Conservation (phyloP, 139 green algal species). For the Closterium sp. region DNA sequence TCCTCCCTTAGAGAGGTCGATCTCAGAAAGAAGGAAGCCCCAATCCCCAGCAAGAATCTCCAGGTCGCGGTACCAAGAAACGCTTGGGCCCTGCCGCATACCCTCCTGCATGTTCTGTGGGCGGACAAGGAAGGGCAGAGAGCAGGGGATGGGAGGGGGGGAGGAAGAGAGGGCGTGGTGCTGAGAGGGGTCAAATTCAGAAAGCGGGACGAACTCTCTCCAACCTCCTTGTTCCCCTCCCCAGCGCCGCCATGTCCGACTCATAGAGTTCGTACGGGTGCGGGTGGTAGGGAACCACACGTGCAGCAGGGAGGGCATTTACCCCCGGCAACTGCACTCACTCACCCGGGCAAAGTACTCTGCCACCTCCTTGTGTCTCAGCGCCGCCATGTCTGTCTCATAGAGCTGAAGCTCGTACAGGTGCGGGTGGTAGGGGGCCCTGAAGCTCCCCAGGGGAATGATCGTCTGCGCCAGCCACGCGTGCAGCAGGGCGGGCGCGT, state of each 20-base stretch:
- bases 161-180: not conserved
- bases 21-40: not conserved
- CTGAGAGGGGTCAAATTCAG: not conserved
- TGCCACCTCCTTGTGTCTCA: not conserved
- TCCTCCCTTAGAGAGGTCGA: not conserved
- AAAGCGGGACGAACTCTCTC: no score
- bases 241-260: no score
- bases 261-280: no score
- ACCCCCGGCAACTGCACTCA: no score
- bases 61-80: not conserved
- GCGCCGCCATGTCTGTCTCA: not conserved
- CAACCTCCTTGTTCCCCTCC: no score
- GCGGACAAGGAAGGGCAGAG: not conserved
- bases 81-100: not conserved
- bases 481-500: slow-evolving; percentile 16
- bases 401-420: not conserved
- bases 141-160: no score
- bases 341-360: not conserved
- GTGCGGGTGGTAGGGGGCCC: not conserved
- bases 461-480: not conserved
- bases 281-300: no score
- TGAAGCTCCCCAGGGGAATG: not conserved
- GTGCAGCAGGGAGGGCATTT: no score
- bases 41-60: not conserved
- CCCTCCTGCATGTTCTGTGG: not conserved